Evolutionary conservation across 2,329 filamentous ascomycete genomes (phyloP).

Genomic region (Blastomyces gilchristii): DNA sequence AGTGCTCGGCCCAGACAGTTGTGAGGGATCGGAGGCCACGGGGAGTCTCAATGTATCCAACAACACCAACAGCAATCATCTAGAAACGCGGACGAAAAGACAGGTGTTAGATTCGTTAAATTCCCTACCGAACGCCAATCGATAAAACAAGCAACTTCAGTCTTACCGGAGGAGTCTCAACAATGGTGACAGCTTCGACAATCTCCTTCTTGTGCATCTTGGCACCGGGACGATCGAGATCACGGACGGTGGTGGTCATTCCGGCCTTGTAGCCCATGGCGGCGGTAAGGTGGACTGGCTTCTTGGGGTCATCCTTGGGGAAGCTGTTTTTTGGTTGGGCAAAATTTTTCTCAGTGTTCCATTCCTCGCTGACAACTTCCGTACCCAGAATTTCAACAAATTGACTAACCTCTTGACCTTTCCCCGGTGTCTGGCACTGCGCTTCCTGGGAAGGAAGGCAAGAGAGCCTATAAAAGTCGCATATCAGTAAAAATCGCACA

Average conservation of each 20-base stretch:
- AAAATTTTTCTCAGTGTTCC: conserved; percentile 21
- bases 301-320: conserved; percentile 99
- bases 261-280: conserved; percentile 99
- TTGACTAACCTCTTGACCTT: conserved; percentile 91
- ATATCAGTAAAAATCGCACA: conserved; percentile 15
- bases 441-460: conserved; percentile 80
- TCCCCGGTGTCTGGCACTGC: conserved; percentile 84
- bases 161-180: conserved; percentile 93
- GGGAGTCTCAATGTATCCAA: conserved; percentile 99
- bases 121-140: neutral
- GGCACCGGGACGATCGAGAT: conserved; percentile 96
- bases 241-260: conserved; percentile 99
- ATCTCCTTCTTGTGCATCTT: conserved; percentile 99
- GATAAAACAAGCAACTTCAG: conserved; percentile 36
- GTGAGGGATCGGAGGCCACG: conserved; percentile 98
- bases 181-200: conserved; percentile 76
- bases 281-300: conserved; percentile 97
- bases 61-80: conserved; percentile 99
- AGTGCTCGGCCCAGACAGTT: conserved; percentile 98
- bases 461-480: conserved; percentile 50
- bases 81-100: conserved; percentile 38
- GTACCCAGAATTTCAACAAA: neutral
- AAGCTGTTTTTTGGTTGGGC: conserved; percentile 52
- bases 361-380: neutral
- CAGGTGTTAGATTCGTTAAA: neutral